Evolutionary conservation across 1,284 basidiomycete genomes (phyloP).

Genomic region (Austroboletus niveus): DNA sequence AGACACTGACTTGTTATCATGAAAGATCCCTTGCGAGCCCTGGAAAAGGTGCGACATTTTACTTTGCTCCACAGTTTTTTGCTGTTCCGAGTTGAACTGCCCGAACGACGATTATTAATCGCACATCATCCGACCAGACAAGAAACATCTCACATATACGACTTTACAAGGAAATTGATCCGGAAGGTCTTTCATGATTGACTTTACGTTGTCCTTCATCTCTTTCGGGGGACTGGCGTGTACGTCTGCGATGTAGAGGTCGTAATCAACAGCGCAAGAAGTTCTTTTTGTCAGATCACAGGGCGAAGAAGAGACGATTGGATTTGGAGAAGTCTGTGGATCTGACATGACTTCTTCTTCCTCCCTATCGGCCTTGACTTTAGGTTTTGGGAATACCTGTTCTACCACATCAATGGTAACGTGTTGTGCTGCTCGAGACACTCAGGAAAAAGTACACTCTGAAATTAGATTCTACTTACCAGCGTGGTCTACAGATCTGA

Average conservation of each 20-base stretch:
- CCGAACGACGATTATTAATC: background rate
- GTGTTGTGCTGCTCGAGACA: background rate
- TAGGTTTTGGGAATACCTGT: background rate
- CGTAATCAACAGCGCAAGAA: conserved; percentile 6
- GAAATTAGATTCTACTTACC: background rate
- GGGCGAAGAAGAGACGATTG: background rate
- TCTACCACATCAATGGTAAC: background rate
- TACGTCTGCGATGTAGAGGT: conserved; percentile 16
- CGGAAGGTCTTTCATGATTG: conserved; percentile 15
- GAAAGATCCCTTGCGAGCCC: conserved; percentile 10
- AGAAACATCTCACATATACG: conserved; percentile 9
- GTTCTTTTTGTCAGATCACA: background rate
- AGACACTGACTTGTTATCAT: conserved; percentile 5
- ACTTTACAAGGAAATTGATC: conserved; percentile 13
- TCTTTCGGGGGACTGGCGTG: conserved; percentile 5
- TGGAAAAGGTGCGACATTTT: conserved; percentile 3
- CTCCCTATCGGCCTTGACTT: background rate
- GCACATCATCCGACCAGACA: background rate
- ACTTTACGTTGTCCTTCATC: conserved; percentile 12
- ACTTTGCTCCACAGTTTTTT: background rate
- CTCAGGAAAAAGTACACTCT: background rate
- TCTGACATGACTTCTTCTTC: background rate
- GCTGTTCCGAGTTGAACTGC: conserved; percentile 17
- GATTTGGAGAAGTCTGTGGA: background rate
- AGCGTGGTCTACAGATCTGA: background rate